A percentile compares a stretch with the other conserved stretches of the same genome.
Conservation (phyloP, 2,329 filamentous ascomycete genomes). For the Beauveria medogensis region DNA sequence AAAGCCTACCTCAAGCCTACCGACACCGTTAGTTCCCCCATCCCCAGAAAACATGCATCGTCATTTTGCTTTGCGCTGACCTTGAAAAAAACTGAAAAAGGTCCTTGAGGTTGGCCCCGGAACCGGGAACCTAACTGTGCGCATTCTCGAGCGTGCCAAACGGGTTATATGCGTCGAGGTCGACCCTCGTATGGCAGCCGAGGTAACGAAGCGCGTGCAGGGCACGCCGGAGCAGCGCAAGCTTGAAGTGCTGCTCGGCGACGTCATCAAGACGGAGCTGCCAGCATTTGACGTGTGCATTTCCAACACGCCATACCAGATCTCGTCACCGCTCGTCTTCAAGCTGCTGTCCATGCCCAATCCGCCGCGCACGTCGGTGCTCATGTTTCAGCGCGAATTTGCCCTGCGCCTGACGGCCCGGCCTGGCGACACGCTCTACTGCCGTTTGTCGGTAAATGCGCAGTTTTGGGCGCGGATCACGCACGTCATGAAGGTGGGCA, state of each 20-base stretch:
- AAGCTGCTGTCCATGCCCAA: slow-evolving; percentile 75
- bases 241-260: slow-evolving; percentile 80
- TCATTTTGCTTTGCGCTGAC: too few relatives aligned
- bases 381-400: slow-evolving; percentile 97
- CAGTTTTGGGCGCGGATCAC: slow-evolving; percentile 70
- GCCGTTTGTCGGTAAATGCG: slow-evolving; percentile 81
- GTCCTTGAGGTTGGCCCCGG: slow-evolving; percentile 78
- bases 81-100: too few relatives aligned
- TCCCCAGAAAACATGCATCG: too few relatives aligned
- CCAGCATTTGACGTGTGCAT: slow-evolving; percentile 77
- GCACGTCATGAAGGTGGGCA: slow-evolving; percentile 87
- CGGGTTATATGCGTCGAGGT: slow-evolving; percentile 79
- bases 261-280: slow-evolving; percentile 76
- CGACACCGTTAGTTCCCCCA: slow-evolving; percentile 52
- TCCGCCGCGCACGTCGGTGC: slow-evolving; percentile 73
- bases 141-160: slow-evolving; percentile 81
- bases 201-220: slow-evolving; percentile 89
- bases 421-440: slow-evolving; percentile 83
- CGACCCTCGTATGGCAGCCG: slow-evolving; percentile 93
- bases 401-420: slow-evolving; percentile 82
- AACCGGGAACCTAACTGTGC: slow-evolving; percentile 80
- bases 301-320: slow-evolving; percentile 62
- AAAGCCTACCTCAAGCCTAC: slow-evolving; percentile 89
- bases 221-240: slow-evolving; percentile 77
- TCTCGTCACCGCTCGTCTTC: slow-evolving; percentile 87